Percentiles rank a stretch among this genome's conserved stretches.
phyloP scores from a whole-genome alignment of 1,139 yeast genomes.

The Groenewaldozyma sp. region DNA sequence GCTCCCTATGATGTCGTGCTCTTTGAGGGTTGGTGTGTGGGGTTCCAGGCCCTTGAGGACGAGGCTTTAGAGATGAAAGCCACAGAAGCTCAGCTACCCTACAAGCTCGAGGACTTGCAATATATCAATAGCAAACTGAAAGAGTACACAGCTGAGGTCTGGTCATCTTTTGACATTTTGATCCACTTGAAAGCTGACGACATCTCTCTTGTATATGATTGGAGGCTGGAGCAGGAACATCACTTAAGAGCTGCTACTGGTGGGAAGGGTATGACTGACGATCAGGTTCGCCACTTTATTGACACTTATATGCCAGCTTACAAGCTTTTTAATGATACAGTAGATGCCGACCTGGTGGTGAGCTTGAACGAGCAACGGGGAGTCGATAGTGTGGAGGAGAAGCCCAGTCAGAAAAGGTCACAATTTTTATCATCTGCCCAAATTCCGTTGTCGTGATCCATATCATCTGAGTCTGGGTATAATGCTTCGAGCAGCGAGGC shows the following conservation, averaged over 20 bases:
- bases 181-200: slow-evolving; percentile 54
- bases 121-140: slow-evolving; percentile 43
- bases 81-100: slow-evolving; percentile 2
- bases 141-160: slow-evolving; percentile 40
- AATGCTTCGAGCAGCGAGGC: not conserved
- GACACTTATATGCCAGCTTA: slow-evolving; percentile 85
- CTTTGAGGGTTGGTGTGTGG: slow-evolving; percentile 94
- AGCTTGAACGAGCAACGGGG: slow-evolving; percentile 5
- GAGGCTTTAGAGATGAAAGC: slow-evolving; percentile 19
- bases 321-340: slow-evolving; percentile 49
- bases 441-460: not conserved
- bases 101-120: slow-evolving; percentile 28
- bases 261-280: slow-evolving; percentile 64
- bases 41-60: slow-evolving; percentile 46
- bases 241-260: slow-evolving; percentile 47
- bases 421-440: not conserved
- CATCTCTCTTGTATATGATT: slow-evolving; percentile 55
- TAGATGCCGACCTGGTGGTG: slow-evolving; percentile 19
- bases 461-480: not conserved
- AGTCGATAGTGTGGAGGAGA: not conserved
- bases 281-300: slow-evolving; percentile 55
- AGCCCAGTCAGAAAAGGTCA: slow-evolving; percentile 1
- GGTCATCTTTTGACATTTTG: slow-evolving; percentile 52
- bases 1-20: slow-evolving; percentile 53
- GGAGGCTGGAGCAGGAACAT: slow-evolving; percentile 87